Percentiles rank a stretch among this genome's conserved stretches.
Conservation (phyloP, 164 flowering plant species). For the Liriodendron chinense region DNA sequence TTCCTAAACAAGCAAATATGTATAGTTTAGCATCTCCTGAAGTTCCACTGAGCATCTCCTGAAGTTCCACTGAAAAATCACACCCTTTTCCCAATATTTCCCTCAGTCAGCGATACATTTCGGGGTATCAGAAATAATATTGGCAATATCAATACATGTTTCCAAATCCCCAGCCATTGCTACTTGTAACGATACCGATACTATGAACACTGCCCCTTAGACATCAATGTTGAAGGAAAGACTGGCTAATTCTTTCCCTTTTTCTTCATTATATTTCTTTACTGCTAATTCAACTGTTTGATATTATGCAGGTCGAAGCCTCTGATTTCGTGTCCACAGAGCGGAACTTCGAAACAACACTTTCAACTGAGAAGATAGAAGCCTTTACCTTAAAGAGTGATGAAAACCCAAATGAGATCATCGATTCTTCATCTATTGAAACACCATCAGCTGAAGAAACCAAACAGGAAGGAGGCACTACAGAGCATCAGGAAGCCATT, state of each 20-base stretch:
- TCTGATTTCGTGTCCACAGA: slow-evolving; percentile 9
- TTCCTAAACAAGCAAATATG: too few species aligned
- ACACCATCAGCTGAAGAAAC: slow-evolving; percentile 17
- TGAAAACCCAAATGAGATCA: slow-evolving; percentile 10
- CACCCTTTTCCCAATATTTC: too few species aligned
- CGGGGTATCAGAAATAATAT: too few species aligned
- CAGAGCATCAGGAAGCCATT: background rate
- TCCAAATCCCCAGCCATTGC: too few species aligned
- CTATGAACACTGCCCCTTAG: background rate
- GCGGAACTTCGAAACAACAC: slow-evolving; percentile 10
- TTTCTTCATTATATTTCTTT: background rate
- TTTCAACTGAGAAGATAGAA: slow-evolving; percentile 13
- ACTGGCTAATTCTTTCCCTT: background rate
- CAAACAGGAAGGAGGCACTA: slow-evolving; percentile 9
- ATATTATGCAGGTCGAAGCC: slow-evolving; percentile 20
- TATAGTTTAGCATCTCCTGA: too few species aligned
- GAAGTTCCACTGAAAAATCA: too few species aligned
- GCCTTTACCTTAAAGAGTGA: slow-evolving; percentile 4
- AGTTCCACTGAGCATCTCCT: too few species aligned
- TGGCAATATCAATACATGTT: too few species aligned
- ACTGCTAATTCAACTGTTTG: background rate
- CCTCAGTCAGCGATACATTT: too few species aligned
- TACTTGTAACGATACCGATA: too few species aligned
- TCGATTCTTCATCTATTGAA: slow-evolving; percentile 2
- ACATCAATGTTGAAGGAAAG: background rate